phyloP scores from a whole-genome alignment of 2,329 filamentous ascomycete genomes.

The Epichloe amarillans region DNA sequence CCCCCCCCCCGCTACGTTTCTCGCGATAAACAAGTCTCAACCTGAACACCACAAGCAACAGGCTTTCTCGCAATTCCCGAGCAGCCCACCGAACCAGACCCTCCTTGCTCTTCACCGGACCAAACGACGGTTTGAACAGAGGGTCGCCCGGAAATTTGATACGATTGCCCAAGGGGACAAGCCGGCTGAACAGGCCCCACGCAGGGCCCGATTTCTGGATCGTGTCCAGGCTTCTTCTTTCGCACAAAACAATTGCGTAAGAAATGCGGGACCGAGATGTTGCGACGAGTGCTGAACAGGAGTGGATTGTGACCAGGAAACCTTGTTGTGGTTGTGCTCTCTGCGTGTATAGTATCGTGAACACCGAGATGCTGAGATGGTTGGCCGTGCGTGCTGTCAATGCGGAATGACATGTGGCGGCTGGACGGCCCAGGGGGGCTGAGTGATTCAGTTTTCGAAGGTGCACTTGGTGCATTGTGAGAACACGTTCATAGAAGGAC shows the following conservation, averaged over 20 bases:
- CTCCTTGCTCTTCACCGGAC: constrained; percentile 12
- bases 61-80: background rate
- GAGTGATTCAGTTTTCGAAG: constrained; percentile 2
- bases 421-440: constrained; percentile 10
- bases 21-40: constrained; percentile 2
- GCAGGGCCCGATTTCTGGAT: background rate
- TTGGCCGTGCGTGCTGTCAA: constrained; percentile 6
- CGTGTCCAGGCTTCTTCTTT: background rate
- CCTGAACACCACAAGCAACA: background rate
- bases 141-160: constrained; percentile 4
- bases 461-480: constrained; percentile 1
- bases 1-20: background rate
- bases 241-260: constrained; percentile 9
- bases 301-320: constrained; percentile 17
- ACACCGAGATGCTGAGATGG: constrained; percentile 5
- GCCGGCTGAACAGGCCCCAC: background rate
- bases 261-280: constrained; percentile 13
- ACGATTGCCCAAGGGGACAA: background rate
- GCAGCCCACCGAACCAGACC: background rate
- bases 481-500: constrained; percentile 1
- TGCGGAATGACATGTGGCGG: constrained; percentile 9
- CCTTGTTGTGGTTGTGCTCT: background rate
- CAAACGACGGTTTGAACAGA: constrained; percentile 16
- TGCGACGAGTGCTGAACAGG: constrained; percentile 20
- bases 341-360: background rate